Percentiles rank a stretch among this genome's conserved stretches.
Evolutionary conservation across 2,329 filamentous ascomycete species (phyloP).

Genomic region (Xylariaceae sp.): DNA sequence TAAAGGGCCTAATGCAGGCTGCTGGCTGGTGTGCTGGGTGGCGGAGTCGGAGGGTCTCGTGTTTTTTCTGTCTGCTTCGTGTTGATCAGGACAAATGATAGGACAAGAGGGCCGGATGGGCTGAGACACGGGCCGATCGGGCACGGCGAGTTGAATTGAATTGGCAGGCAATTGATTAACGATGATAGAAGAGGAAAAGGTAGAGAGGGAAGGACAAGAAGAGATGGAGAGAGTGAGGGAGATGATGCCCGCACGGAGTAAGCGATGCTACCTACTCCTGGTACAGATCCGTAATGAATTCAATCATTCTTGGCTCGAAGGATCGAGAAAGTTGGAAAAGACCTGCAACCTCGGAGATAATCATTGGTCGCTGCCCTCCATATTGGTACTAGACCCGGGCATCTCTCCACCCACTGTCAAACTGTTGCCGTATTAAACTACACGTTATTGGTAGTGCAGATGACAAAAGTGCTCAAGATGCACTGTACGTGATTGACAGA

Average conservation of each 20-base stretch:
- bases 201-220: neutral
- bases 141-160: neutral
- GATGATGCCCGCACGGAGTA: neutral
- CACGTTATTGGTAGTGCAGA: too few relatives aligned
- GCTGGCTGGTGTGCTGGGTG: conserved; percentile 28
- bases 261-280: too few relatives aligned
- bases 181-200: neutral
- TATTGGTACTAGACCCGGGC: too few relatives aligned
- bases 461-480: too few relatives aligned
- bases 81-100: conserved; percentile 18
- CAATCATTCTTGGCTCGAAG: too few relatives aligned
- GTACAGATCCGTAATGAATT: too few relatives aligned
- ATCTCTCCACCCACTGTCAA: too few relatives aligned
- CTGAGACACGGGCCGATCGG: conserved; percentile 14
- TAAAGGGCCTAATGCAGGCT: conserved; percentile 21
- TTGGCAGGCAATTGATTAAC: neutral
- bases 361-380: too few relatives aligned
- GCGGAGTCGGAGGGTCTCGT: conserved; percentile 22
- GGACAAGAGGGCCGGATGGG: conserved; percentile 16
- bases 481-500: too few relatives aligned
- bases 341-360: too few relatives aligned
- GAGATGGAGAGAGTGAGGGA: neutral
- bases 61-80: conserved; percentile 18
- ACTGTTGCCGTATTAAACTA: too few relatives aligned
- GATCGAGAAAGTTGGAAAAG: neutral